phyloP scores from a whole-genome alignment of 106 monocot species.

The Posidonia australis region DNA sequence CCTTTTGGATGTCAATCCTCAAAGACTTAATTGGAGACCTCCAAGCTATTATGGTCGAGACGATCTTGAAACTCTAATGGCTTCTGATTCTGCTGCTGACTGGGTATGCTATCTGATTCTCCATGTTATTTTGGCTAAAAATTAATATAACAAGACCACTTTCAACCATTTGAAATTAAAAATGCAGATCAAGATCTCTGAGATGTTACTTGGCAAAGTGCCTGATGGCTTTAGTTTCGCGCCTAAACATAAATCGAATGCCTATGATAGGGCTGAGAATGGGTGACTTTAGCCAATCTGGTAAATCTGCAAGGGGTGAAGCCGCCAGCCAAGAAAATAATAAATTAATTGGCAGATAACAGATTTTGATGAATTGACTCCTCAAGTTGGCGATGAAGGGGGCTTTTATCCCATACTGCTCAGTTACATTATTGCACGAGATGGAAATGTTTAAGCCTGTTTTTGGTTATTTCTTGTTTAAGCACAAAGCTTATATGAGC shows the following conservation, averaged over 20 bases:
- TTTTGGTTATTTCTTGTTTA: no score
- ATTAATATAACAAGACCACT: neutral
- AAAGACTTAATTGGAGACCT: constrained; percentile 78
- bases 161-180: neutral
- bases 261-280: constrained; percentile 57
- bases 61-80: constrained; percentile 91
- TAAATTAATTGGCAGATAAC: no score
- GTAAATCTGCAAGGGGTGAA: neutral
- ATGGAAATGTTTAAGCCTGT: no score
- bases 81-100: constrained; percentile 96
- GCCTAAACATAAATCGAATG: constrained; percentile 71
- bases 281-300: constrained; percentile 17
- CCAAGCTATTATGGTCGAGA: constrained; percentile 80
- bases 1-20: constrained; percentile 76
- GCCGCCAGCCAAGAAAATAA: neutral
- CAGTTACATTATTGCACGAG: no score
- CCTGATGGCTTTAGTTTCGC: constrained; percentile 57
- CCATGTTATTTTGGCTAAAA: neutral
- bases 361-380: no score
- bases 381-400: no score
- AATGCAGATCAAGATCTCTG: constrained; percentile 70
- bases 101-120: constrained; percentile 44
- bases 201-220: constrained; percentile 91
- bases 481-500: no score
- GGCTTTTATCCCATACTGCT: no score